Evolutionary conservation across 306 rosid genomes (phyloP).

Genomic region (Cicer judaicum): DNA sequence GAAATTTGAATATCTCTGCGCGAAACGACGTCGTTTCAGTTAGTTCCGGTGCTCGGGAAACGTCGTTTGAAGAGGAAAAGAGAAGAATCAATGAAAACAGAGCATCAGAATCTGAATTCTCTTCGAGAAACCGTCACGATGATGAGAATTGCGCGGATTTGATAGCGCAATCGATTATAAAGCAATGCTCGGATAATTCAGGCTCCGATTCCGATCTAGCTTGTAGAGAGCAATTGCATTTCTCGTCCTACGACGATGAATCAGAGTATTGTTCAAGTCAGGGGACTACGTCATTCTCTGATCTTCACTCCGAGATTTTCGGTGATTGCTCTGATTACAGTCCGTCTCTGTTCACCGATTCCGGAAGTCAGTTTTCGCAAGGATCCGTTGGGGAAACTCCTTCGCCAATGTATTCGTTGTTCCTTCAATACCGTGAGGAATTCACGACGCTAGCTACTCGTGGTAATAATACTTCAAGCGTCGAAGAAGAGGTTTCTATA

Average conservation of each 20-base stretch:
- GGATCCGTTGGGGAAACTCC: slow-evolving; percentile 67
- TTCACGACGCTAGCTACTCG: slow-evolving; percentile 51
- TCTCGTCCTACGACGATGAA: slow-evolving; percentile 58
- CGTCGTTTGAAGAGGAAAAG: slow-evolving; percentile 42
- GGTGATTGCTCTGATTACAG: slow-evolving; percentile 62
- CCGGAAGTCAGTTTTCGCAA: slow-evolving; percentile 87
- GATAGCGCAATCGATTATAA: slow-evolving; percentile 58
- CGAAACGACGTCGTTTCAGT: slow-evolving; percentile 54
- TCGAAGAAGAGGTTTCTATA: slow-evolving; percentile 51
- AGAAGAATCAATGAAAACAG: slow-evolving; percentile 45
- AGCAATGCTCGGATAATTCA: slow-evolving; percentile 51
- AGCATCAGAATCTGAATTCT: slow-evolving; percentile 59
- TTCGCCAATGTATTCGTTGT: slow-evolving; percentile 65
- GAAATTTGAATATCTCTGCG: slow-evolving; percentile 40
- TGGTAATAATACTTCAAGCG: not conserved
- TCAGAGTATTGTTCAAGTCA: slow-evolving; percentile 63
- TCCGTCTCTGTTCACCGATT: slow-evolving; percentile 65
- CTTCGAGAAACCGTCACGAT: slow-evolving; percentile 43
- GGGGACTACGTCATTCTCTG: slow-evolving; percentile 54
- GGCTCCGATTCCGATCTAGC: slow-evolving; percentile 63
- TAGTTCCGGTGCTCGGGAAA: slow-evolving; percentile 50
- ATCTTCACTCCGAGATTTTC: slow-evolving; percentile 60
- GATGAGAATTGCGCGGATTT: slow-evolving; percentile 46
- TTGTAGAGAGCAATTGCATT: slow-evolving; percentile 67
- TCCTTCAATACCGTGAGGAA: slow-evolving; percentile 64